Evolutionary conservation across 768 basidiomycete species (phyloP).

Genomic region (Suillus clintonianus): DNA sequence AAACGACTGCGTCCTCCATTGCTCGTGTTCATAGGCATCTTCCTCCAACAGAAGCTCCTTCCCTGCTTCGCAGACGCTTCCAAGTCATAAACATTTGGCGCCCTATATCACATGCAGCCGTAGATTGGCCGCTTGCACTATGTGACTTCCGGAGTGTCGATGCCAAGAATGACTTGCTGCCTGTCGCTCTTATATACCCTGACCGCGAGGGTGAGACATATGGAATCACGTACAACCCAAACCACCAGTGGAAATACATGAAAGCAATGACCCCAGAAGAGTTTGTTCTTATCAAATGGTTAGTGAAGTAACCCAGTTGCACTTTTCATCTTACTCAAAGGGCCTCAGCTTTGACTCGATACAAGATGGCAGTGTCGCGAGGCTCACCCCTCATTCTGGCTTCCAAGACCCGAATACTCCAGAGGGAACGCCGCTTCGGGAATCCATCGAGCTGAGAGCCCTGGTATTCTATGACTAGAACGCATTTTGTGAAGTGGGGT

Average conservation of each 20-base stretch:
- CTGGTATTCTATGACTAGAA: not conserved
- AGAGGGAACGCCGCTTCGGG: constrained; percentile 28
- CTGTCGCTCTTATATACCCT: constrained; percentile 41
- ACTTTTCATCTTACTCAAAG: not conserved
- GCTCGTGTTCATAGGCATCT: constrained; percentile 47
- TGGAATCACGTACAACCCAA: constrained; percentile 38
- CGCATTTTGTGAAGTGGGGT: not conserved
- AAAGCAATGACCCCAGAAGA: constrained; percentile 47
- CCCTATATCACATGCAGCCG: constrained; percentile 45
- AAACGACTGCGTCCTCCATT: constrained; percentile 40
- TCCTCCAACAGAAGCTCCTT: constrained; percentile 40
- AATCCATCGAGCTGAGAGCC: constrained; percentile 38
- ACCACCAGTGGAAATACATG: constrained; percentile 48
- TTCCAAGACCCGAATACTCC: constrained; percentile 40
- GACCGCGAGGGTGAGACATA: constrained; percentile 47
- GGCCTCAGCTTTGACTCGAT: constrained; percentile 33
- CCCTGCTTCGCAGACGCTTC: constrained; percentile 44
- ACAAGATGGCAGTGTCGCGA: constrained; percentile 35
- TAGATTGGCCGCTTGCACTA: constrained; percentile 51
- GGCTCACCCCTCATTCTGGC: constrained; percentile 34
- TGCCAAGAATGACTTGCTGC: constrained; percentile 35
- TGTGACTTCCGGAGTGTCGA: constrained; percentile 50
- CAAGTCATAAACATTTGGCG: constrained; percentile 60
- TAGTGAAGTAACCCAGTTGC: constrained; percentile 5
- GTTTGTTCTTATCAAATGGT: constrained; percentile 51